phyloP scores from a whole-genome alignment of 2,329 filamentous ascomycete species.

The Fusarium sp. region DNA sequence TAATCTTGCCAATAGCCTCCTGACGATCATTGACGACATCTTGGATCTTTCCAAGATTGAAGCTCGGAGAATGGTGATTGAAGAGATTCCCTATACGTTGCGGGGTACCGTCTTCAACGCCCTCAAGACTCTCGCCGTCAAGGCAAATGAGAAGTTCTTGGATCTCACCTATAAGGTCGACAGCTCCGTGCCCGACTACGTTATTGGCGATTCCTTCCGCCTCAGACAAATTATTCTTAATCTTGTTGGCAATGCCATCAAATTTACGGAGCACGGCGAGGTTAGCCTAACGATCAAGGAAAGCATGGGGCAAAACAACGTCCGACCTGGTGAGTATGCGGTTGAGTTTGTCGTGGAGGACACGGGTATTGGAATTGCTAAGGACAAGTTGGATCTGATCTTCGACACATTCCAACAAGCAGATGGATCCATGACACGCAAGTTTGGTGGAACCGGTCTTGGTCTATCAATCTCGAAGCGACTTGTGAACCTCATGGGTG shows the following conservation, averaged over 20 bases:
- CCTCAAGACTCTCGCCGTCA: constrained; percentile 95
- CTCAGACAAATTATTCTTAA: constrained; percentile 97
- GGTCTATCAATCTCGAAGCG: constrained; percentile 96
- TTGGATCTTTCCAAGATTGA: constrained; percentile 86
- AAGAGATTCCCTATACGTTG: constrained; percentile 96
- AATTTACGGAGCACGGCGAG: constrained; percentile 97
- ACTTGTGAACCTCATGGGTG: constrained; percentile 95
- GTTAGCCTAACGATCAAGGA: constrained; percentile 93
- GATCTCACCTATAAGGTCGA: constrained; percentile 95
- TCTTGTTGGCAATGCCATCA: constrained; percentile 97
- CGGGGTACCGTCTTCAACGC: constrained; percentile 97
- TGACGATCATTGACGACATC: constrained; percentile 95
- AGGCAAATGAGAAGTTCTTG: constrained; percentile 95
- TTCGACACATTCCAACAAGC: constrained; percentile 99
- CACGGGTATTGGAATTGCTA: constrained; percentile 95
- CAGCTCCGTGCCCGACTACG: constrained; percentile 92
- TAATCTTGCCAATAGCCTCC: constrained; percentile 92
- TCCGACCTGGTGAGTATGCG: constrained; percentile 83
- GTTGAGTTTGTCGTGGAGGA: constrained; percentile 97
- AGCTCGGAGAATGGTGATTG: constrained; percentile 97
- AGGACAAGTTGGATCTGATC: constrained; percentile 95
- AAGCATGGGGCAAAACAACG: constrained; percentile 73
- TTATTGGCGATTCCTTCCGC: constrained; percentile 96
- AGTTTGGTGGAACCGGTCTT: constrained; percentile 95
- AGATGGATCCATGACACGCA: constrained; percentile 94